Evolutionary conservation across 495 filamentous ascomycete species (phyloP), one percentile per base, ranked within the genome.

Genomic region (Viridothelium virens): DNA sequence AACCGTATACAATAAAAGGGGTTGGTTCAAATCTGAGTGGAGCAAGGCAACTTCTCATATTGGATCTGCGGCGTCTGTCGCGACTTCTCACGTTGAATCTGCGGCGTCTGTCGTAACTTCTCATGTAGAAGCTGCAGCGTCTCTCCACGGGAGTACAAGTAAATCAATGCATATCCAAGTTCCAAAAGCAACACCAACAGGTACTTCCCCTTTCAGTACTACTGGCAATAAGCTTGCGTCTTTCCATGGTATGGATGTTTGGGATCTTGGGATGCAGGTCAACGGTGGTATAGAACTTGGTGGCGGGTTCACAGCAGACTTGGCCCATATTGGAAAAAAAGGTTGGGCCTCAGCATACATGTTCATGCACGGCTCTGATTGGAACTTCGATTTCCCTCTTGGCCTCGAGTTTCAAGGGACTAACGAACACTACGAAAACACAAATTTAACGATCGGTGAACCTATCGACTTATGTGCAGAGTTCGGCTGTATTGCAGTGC

Each of bases 401-500:
- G 53, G 53, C 14, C 5, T 59, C 53, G 53, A 59, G 25, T 59
- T 59, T 36, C 18, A 59, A 59, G 53, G 53, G 11, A 59, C 53
- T 31, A 36, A 59, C 1, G 3, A 34, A 3, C 31, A 33, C 18
- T 36, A 59, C 53, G 31, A 59, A 34, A 34, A 34, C 2, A 36
- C 18, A 9, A 14, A 36, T 59, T 0, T 59, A 38, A 5, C 18
- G 14, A 36, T 59, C 7, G 31, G 18, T 10, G 25, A 59, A 36
- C 53, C 53, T 1, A 36, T 59, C 10, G 31, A 59, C 31, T 14
- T 59, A 9, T 59, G 53, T 14, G 25, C 0, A 33, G 53, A 59
- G 18, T 0, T 59, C 31, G 53, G 53, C 53, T 59, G 53, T 36
- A 9, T 59, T 36, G 53, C 53, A 36, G 31, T 59, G 25, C 18